Percentiles rank a stretch among this genome's conserved stretches.
These are phyloP conservation scores for Calonectria henricotiae DNA, from an alignment of 2,329 filamentous ascomycete species.

Conservation along the genomic window DNA sequence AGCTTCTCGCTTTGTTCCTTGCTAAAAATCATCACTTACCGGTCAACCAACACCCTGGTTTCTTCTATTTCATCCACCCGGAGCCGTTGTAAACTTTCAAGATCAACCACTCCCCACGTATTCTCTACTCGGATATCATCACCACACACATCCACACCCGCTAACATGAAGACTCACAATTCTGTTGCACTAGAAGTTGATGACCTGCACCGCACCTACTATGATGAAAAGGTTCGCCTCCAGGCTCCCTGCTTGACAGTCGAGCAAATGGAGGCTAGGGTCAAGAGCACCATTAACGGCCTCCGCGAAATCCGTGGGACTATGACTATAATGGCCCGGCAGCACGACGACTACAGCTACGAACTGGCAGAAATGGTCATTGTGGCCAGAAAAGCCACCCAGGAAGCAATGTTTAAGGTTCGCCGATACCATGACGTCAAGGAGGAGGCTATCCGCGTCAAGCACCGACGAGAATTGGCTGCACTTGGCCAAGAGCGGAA, in stretches of 20 bases:
- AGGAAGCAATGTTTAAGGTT: background rate
- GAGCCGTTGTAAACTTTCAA: background rate
- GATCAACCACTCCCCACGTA: background rate
- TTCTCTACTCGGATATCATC: background rate
- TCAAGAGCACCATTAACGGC: background rate
- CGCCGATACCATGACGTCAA: conserved; percentile 32
- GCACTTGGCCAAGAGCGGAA: background rate
- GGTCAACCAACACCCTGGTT: background rate
- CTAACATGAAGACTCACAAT: too few relatives aligned
- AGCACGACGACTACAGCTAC: background rate
- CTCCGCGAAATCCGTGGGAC: conserved; percentile 1
- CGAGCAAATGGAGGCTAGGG: background rate
- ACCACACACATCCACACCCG: too few relatives aligned
- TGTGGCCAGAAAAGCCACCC: background rate
- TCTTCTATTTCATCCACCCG: background rate
- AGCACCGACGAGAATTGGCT: conserved; percentile 24
- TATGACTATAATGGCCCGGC: conserved; percentile 16
- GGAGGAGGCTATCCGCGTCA: conserved; percentile 36
- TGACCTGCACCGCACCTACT: background rate
- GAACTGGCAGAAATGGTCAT: background rate
- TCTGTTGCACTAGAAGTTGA: too few relatives aligned
- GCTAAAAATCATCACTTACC: background rate
- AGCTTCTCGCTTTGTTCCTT: background rate
- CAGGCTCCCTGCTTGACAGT: background rate
- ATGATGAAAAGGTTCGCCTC: background rate